Conservation (phyloP, 2,329 filamentous ascomycete species). For the Chaetothyriales sp. region DNA sequence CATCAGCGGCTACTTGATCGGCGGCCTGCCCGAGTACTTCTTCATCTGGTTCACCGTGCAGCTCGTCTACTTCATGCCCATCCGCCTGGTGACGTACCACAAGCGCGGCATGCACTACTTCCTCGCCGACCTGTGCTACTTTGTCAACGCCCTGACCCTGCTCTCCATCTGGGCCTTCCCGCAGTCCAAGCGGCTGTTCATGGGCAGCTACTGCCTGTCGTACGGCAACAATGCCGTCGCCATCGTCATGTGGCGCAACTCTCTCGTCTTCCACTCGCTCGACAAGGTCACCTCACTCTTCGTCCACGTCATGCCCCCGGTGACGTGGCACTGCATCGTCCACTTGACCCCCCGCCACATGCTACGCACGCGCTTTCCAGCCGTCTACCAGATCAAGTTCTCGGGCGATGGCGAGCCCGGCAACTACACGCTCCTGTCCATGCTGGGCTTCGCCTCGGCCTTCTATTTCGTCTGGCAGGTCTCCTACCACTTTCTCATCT, state of each 20-base stretch:
- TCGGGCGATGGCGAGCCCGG: constrained; percentile 56
- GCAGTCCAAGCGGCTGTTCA: constrained; percentile 77
- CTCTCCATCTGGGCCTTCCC: constrained; percentile 85
- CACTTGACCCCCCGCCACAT: constrained; percentile 58
- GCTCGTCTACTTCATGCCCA: constrained; percentile 90
- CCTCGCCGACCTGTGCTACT: constrained; percentile 92
- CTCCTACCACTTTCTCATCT: constrained; percentile 87
- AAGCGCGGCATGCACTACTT: constrained; percentile 93
- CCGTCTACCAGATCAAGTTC: constrained; percentile 66
- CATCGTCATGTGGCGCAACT: constrained; percentile 98
- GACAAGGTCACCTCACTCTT: constrained; percentile 97
- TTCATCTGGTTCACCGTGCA: constrained; percentile 86
- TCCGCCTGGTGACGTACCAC: constrained; percentile 83
- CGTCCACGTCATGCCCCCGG: constrained; percentile 98
- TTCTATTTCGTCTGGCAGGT: constrained; percentile 92
- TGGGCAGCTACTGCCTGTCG: constrained; percentile 79
- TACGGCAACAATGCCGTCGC: constrained; percentile 95
- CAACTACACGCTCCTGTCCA: constrained; percentile 65
- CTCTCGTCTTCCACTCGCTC: constrained; percentile 92
- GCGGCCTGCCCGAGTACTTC: constrained; percentile 71
- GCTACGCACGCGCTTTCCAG: constrained; percentile 63
- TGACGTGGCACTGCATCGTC: constrained; percentile 79
- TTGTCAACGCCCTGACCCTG: constrained; percentile 77
- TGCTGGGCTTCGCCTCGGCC: constrained; percentile 88
- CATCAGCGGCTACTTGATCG: constrained; percentile 85